Evolutionary conservation across 345 rosid genomes (phyloP), one percentile per base, ranked within the genome.

Genomic region (Zanthoxylum bungeanum): DNA sequence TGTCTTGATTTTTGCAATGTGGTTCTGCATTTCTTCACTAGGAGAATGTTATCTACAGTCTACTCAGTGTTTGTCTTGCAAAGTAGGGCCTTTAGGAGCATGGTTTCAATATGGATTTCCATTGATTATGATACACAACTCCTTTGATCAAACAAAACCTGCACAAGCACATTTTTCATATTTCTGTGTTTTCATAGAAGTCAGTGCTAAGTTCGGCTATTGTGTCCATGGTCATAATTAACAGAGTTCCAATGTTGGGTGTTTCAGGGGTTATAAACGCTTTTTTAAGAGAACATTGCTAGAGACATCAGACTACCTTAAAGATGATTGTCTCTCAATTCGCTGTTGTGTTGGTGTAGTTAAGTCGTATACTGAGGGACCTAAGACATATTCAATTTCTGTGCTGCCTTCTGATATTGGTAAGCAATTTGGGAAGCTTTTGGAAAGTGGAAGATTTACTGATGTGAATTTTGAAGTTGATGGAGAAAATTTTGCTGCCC

Each of bases 211-310:
- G 62, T 55, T 24, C 25, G 4, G 8, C 25, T 17, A 9, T 16
- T 28, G 51, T 42, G 1, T 67, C 36, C 67, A 47, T 71, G 63
- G 75, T 77, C 66, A 36, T 57, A 24, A 46, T 59, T 60, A 34
- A 68, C 55, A 36, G 46, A 64, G 31, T 73, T 28, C 46, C 4
- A 16, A 25, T 66, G 65, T 64, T 73, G 52, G 42, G 33, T 77
- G 34, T 56, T 83, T 65, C 79, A 92, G 97, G 97, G 97, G 97
- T 39, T 90, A 90, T 78, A 90, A 90, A 59, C 91, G 92, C 21
- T 92, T 90, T 81, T 92, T 80, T 76, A 90, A 76, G 78, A 92
- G 97, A 81, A 68, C 77, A 64, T 77, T 77, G 64, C 70, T 90
- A 34, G 96, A 86, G 80, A 70, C 87, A 44, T 90, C 96, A 1